A percentile compares a stretch with the other conserved stretches of the same genome.
These are phyloP conservation scores for Trametes sp. DNA, from an alignment of 1,284 basidiomycete genomes.

Conservation along the genomic window DNA sequence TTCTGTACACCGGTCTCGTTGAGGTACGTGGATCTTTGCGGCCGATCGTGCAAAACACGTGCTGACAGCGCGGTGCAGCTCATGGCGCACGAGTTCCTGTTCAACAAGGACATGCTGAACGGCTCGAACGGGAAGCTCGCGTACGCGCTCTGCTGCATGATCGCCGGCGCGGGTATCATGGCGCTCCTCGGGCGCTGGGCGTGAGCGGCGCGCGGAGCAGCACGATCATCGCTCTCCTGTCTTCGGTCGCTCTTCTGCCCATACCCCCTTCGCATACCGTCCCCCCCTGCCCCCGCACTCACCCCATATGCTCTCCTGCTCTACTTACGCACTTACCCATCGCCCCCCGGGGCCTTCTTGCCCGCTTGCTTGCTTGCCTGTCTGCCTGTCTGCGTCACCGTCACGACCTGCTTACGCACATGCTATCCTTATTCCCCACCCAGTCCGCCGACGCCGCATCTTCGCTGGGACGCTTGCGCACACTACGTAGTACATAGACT, in stretches of 20 bases:
- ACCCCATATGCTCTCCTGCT: background rate
- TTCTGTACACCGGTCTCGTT: slow-evolving; percentile 91
- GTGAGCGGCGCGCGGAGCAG: slow-evolving; percentile 39
- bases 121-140: slow-evolving; percentile 67
- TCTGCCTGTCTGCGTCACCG: background rate
- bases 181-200: slow-evolving; percentile 88
- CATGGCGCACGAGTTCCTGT: slow-evolving; percentile 92
- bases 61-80: slow-evolving; percentile 53
- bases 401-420: background rate
- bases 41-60: background rate
- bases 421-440: slow-evolving; percentile 18
- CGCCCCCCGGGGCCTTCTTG: background rate
- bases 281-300: background rate
- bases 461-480: slow-evolving; percentile 13
- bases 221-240: background rate
- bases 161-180: slow-evolving; percentile 83
- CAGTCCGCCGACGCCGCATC: background rate
- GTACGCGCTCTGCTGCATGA: slow-evolving; percentile 79
- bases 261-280: background rate
- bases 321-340: background rate
- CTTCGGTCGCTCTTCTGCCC: background rate
- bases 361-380: too few relatives aligned
- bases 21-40: slow-evolving; percentile 58
- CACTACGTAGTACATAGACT: slow-evolving; percentile 23
- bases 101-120: slow-evolving; percentile 84